Evolutionary conservation across 306 rosid species (phyloP).

Genomic region (Pterocarpus macrocarpus): DNA sequence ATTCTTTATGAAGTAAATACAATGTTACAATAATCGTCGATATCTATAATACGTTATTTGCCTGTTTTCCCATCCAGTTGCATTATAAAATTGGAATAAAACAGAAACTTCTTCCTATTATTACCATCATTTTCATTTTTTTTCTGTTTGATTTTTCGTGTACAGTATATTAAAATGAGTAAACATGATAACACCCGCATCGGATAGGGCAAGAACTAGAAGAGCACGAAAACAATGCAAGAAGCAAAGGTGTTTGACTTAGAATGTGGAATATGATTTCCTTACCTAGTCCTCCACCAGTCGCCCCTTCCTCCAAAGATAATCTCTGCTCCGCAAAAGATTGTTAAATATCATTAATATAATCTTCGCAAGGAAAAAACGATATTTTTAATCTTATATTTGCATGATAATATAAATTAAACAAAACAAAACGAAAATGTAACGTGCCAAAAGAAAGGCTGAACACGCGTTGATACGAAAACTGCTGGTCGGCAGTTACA

Average conservation of each 20-base stretch:
- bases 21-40: neutral
- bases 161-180: neutral
- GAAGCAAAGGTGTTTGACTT: neutral
- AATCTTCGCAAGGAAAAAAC: neutral
- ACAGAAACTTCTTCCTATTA: neutral
- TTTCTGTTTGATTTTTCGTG: neutral
- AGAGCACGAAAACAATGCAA: neutral
- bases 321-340: neutral
- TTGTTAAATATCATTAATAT: neutral
- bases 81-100: neutral
- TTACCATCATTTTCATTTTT: neutral
- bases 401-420: neutral
- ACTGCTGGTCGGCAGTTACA: neutral
- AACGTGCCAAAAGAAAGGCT: neutral
- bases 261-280: neutral
- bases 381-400: neutral
- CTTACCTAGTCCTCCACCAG: neutral
- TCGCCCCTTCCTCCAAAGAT: neutral
- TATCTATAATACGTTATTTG: neutral
- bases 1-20: neutral
- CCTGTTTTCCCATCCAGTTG: neutral
- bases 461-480: neutral
- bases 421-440: no score
- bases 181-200: conserved; percentile 26
- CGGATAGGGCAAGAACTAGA: neutral